Base-by-base conservation (phyloP, 495 filamentous ascomycete genomes). In the Cenococcum geophilum region DNA sequence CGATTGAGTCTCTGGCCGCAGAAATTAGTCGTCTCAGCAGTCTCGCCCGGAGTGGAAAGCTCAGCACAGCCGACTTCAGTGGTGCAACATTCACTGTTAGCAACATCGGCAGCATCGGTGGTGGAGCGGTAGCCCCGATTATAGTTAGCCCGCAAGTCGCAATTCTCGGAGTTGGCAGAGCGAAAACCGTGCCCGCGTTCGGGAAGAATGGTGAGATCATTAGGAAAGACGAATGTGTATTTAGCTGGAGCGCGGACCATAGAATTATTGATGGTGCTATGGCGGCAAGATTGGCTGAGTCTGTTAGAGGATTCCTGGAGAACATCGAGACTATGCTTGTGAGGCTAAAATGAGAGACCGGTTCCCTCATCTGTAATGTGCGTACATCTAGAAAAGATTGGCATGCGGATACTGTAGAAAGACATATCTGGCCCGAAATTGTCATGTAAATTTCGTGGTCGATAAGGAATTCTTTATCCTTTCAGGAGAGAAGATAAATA, bases 211-310 rank as follows among this genome's bases (percentile, higher is more conserved):
- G 76, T 6, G 75, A 80, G 61, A 71, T 91, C 20, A 76, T 89
- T 22, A 78, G 74, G 68, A 83, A 80, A 72, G 81, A 87, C 60
- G 77, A 89, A 34, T 83, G 84, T 66, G 89, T 93, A 71, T 92
- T 97, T 66, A 96, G 90, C 70, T 99, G 92, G 92, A 92, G 90
- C 70, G 95, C 92, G 20, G 95, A 99, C 74, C 95, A 99, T 76
- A 78, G 95, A 5, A 85, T 97, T 54, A 83, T 97, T 49, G 95
- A 99, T 76, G 95, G 95, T 5, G 93, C 91, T 34, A 95, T 88
- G 27, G 87, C 96, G 83, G 95, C 95, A 9, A 77, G 91, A 48
- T 91, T 92, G 76, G 91, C 91, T 0, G 89, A 89, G 62, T 79
- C 82, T 62, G 86, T 97, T 37, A 82, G 82, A 61, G 76, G 79